phyloP scores from a whole-genome alignment of 2,329 filamentous ascomycete species.

The Ilyonectria robusta region DNA sequence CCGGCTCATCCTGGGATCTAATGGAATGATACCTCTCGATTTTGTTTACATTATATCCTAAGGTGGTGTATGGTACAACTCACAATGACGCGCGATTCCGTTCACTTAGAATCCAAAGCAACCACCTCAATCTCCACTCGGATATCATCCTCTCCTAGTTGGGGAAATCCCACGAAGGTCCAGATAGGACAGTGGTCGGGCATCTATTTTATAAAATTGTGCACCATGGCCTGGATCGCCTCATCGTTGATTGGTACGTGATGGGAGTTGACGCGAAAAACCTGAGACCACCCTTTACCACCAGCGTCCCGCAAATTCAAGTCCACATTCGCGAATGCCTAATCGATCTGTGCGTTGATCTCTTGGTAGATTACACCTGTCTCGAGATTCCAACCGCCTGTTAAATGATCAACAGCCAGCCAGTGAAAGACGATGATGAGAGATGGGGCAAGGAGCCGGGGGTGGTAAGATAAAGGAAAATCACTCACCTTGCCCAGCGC shows the following conservation, averaged over 20 bases:
- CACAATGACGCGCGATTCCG: too few relatives aligned
- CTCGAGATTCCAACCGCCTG: not conserved
- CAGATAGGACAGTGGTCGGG: not conserved
- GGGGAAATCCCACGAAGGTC: not conserved
- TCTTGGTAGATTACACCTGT: not conserved
- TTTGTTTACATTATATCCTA: too few relatives aligned
- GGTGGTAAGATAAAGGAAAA: too few relatives aligned
- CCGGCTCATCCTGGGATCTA: too few relatives aligned
- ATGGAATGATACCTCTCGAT: too few relatives aligned
- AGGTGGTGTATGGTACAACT: too few relatives aligned
- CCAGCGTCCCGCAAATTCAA: not conserved
- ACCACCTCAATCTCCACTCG: not conserved
- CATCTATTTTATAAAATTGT: not conserved
- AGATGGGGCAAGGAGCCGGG: too few relatives aligned
- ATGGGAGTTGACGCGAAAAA: slow-evolving; percentile 13
- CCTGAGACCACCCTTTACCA: slow-evolving; percentile 16
- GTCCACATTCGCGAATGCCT: slow-evolving; percentile 7
- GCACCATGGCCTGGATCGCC: not conserved
- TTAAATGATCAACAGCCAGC: not conserved
- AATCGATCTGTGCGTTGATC: slow-evolving; percentile 7
- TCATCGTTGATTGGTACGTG: slow-evolving; percentile 5
- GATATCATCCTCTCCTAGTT: not conserved
- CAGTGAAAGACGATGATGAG: not conserved
- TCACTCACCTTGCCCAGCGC: slow-evolving; percentile 1
- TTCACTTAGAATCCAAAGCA: too few relatives aligned